Conservation (phyloP, 2,329 filamentous ascomycete genomes). For the Akanthomyces dipterigenus region DNA sequence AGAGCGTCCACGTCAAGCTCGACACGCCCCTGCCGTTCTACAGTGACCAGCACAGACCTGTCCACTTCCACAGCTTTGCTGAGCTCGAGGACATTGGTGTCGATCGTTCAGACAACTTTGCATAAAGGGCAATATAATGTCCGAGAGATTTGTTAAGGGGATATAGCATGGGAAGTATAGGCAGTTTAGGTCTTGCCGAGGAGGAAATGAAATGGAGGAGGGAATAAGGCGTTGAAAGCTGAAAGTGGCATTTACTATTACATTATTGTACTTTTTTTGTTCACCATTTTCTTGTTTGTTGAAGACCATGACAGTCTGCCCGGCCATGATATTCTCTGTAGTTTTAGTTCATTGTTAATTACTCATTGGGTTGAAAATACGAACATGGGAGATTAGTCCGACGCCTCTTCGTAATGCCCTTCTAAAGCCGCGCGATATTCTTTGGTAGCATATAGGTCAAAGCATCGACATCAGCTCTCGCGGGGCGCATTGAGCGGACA, state of each 20-base stretch:
- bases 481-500: not conserved
- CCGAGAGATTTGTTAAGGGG: not conserved
- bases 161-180: not conserved
- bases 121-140: slow-evolving; percentile 41
- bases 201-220: not conserved
- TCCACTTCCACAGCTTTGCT: slow-evolving; percentile 96
- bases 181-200: not conserved
- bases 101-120: slow-evolving; percentile 88
- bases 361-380: not conserved
- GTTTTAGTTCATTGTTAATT: slow-evolving; percentile 2
- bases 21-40: slow-evolving; percentile 90
- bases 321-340: slow-evolving; percentile 7
- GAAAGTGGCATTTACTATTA: not conserved
- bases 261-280: slow-evolving; percentile 4
- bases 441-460: not conserved
- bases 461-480: not conserved
- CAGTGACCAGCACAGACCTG: slow-evolving; percentile 80
- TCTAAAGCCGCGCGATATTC: not conserved
- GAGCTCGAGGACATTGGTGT: slow-evolving; percentile 97
- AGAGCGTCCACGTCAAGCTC: slow-evolving; percentile 82
- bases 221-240: slow-evolving; percentile 1
- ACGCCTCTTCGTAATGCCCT: not conserved
- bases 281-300: not conserved
- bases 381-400: not conserved
- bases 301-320: not conserved